Base-by-base conservation (phyloP, 2,329 filamentous ascomycete species). In the Exophiala mesophila region DNA sequence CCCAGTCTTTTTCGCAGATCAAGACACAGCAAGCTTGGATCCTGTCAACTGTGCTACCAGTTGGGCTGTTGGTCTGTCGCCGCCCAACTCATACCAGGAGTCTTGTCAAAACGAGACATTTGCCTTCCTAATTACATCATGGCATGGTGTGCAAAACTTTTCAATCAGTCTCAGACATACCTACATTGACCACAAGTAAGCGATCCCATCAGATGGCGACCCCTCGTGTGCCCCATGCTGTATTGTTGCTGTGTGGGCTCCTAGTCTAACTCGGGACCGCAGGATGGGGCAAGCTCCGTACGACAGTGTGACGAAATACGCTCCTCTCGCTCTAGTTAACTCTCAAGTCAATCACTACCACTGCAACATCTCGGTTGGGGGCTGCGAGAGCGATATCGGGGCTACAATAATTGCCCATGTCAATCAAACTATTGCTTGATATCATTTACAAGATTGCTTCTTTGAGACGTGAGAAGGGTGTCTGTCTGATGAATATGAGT, bases 1-100 rank as follows among this genome's bases (percentile, higher is more conserved):
- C 6, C 16, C 42, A 55, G 53, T 55, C 30, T 38, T 47, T 36
- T 52, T 55, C 40, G 41, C 26, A 18, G 53, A 55, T 37, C 41
- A 52, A 36, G 50, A 53, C 24, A 53, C 52, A 4, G 49, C 47
- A 5, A 42, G 52, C 7, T 29, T 48, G 24, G 41, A 37, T 7
- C 18, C 51, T 5, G 44, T 41, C 17, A 41, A 42, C 36, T 55
- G 53, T 40, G 43, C 40, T 19, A 41, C 54, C 28, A 37, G 52
- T 45, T 55, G 53, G 53, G 39, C 46, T 12, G 52, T 47, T 12
- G 50, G 50, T n/a, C 13, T 39, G 15, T 36, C 18, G 3, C 48
- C 49, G 8, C 50, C 50, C 2, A 38, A 33, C 26, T 35, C 39
- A 20, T 39, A 29, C 10, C 13, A 18, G 5, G 19, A 44, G 20